Evolutionary conservation across 1,284 basidiomycete genomes (phyloP).

Genomic region (Leccinum laetum): DNA sequence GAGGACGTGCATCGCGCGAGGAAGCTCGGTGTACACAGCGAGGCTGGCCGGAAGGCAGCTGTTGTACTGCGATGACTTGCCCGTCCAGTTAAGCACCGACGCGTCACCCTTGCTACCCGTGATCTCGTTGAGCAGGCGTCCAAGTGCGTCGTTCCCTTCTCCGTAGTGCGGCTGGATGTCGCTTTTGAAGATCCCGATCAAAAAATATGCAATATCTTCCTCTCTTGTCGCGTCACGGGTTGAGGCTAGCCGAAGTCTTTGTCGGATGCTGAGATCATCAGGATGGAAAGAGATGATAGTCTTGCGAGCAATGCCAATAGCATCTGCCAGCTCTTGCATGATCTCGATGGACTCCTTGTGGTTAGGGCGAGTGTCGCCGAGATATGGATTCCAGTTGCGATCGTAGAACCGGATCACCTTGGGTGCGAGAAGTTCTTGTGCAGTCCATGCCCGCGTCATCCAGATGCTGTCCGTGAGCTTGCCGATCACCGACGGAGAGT

Average conservation of each 20-base stretch:
- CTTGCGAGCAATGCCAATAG: constrained; percentile 4
- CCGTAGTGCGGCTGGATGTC: constrained; percentile 18
- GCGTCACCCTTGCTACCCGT: constrained; percentile 9
- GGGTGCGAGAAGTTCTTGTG: constrained; percentile 17
- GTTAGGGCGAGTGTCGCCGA: constrained; percentile 6
- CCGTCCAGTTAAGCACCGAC: constrained; percentile 19
- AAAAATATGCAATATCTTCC: constrained; percentile 19
- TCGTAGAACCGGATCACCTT: constrained; percentile 14
- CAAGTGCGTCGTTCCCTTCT: constrained; percentile 13
- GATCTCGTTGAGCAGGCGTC: constrained; percentile 17
- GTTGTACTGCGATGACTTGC: constrained; percentile 18
- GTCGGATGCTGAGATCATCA: constrained; percentile 7
- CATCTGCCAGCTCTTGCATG: constrained; percentile 16
- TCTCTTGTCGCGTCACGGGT: constrained; percentile 8
- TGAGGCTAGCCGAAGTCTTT: constrained; percentile 16
- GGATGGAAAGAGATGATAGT: constrained; percentile 16
- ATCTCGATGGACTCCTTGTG: constrained; percentile 18
- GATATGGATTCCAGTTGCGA: constrained; percentile 16
- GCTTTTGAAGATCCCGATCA: constrained; percentile 19
- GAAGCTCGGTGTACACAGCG: constrained; percentile 7
- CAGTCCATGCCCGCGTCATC: constrained; percentile 20
- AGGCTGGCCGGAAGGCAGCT: constrained; percentile 12
- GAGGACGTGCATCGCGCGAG: not conserved
- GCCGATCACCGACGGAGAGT: not conserved
- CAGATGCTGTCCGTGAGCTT: constrained; percentile 7